Percentiles rank a stretch among this genome's conserved stretches.
Conservation (phyloP, 2,329 filamentous ascomycete species). For the Botrytis medusae region DNA sequence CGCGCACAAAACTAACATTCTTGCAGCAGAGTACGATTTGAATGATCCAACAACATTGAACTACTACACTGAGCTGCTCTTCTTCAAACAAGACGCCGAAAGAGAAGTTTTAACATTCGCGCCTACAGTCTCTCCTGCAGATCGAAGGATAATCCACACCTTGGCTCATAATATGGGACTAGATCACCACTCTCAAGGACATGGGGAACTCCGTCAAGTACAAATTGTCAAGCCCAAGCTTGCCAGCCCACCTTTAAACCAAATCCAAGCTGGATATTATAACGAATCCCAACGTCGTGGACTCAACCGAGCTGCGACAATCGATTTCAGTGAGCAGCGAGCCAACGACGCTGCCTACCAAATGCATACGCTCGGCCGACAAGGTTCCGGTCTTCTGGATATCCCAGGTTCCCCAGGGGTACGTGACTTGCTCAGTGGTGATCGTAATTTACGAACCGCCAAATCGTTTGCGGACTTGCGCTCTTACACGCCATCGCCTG, state of each 20-base stretch:
- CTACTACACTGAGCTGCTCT: conserved; percentile 84
- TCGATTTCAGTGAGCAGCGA: conserved; percentile 85
- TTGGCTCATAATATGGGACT: conserved; percentile 93
- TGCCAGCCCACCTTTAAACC: conserved; percentile 41
- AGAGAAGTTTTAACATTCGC: conserved; percentile 85
- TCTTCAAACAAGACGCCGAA: conserved; percentile 79
- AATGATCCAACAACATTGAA: conserved; percentile 86
- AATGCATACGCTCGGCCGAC: conserved; percentile 75
- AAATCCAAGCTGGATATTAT: conserved; percentile 53
- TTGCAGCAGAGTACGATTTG: conserved; percentile 65
- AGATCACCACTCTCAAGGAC: conserved; percentile 85
- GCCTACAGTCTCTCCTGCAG: conserved; percentile 72
- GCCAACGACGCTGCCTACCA: conserved; percentile 64
- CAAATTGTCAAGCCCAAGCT: conserved; percentile 69
- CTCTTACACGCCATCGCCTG: conserved; percentile 92
- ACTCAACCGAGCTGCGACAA: conserved; percentile 91
- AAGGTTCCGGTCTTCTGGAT: conserved; percentile 78
- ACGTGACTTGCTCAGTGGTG: conserved; percentile 59
- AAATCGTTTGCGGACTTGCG: conserved; percentile 97
- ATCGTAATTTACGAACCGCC: conserved; percentile 80
- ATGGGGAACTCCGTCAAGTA: conserved; percentile 83
- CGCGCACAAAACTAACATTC: conserved; percentile 11
- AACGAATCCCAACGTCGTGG: conserved; percentile 77
- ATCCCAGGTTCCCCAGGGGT: conserved; percentile 76
- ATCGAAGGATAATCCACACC: conserved; percentile 89